These are phyloP conservation scores for Didymella lethalis DNA, from an alignment of 2,329 filamentous ascomycete species.

Conservation along the genomic window DNA sequence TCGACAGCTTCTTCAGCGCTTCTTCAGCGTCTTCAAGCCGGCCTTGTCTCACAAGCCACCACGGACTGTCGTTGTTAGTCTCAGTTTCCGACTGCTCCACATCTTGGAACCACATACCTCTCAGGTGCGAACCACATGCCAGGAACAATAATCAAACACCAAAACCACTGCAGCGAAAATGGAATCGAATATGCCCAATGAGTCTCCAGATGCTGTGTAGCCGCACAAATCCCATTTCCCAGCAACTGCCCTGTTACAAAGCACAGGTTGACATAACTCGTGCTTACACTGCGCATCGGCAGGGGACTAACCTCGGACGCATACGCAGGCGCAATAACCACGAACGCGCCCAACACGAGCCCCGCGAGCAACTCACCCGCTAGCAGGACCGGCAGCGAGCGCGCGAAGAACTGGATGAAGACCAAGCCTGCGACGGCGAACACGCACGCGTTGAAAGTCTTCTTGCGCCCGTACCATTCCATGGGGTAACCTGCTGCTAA, in stretches of 20 bases:
- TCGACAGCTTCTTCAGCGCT: conserved; percentile 66
- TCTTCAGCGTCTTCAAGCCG: conserved; percentile 69
- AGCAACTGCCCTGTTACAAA: conserved; percentile 70
- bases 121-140: conserved; percentile 72
- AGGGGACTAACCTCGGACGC: conserved; percentile 52
- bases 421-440: conserved; percentile 54
- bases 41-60: conserved; percentile 74
- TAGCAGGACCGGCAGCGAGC: conserved; percentile 33
- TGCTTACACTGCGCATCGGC: conserved; percentile 65
- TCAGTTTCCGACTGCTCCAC: not conserved
- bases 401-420: conserved; percentile 69
- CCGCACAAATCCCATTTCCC: conserved; percentile 56
- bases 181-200: conserved; percentile 67
- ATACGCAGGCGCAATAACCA: conserved; percentile 27
- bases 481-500: conserved; percentile 50
- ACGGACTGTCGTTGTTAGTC: conserved; percentile 54
- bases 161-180: conserved; percentile 77
- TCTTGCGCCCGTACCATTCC: conserved; percentile 42
- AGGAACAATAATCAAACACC: conserved; percentile 69
- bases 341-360: conserved; percentile 28
- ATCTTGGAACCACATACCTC: conserved; percentile 2
- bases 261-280: conserved; percentile 67
- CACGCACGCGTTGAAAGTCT: conserved; percentile 24
- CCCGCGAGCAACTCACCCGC: conserved; percentile 25
- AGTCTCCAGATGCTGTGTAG: conserved; percentile 57